Evolutionary conservation across 1,139 yeast genomes (phyloP).

Genomic region (Groenewaldozyma auringiensis): DNA sequence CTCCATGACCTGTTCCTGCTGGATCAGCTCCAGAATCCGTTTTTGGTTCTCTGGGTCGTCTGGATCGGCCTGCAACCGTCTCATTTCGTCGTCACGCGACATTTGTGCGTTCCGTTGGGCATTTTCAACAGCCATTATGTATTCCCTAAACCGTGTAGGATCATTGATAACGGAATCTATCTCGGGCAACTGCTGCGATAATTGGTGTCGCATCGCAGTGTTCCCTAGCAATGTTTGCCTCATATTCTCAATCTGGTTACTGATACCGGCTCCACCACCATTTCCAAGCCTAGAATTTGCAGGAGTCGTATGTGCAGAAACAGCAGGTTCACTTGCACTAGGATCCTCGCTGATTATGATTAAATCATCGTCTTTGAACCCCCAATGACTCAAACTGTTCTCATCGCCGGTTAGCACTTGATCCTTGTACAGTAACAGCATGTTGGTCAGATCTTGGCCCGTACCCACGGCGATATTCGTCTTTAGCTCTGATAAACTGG

Average conservation of each 20-base stretch:
- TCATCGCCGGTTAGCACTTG: constrained; percentile 33
- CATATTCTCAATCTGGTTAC: constrained; percentile 27
- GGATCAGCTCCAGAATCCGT: constrained; percentile 58
- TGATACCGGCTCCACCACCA: background rate
- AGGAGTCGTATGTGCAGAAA: constrained; percentile 4
- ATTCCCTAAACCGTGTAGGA: constrained; percentile 44
- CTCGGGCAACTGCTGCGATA: constrained; percentile 31
- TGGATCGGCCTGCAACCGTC: constrained; percentile 51
- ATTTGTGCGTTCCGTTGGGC: constrained; percentile 27
- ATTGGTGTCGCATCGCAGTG: constrained; percentile 28
- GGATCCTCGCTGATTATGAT: constrained; percentile 26
- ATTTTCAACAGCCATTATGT: constrained; percentile 34
- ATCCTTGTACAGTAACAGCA: constrained; percentile 44
- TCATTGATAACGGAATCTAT: constrained; percentile 37
- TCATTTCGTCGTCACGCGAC: constrained; percentile 43
- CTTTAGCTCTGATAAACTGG: constrained; percentile 59
- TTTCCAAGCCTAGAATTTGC: background rate
- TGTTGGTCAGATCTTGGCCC: constrained; percentile 40
- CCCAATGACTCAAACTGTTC: constrained; percentile 41
- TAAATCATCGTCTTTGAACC: constrained; percentile 50
- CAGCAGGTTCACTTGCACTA: constrained; percentile 4
- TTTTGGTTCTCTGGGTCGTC: constrained; percentile 68
- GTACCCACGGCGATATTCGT: constrained; percentile 77
- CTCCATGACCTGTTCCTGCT: constrained; percentile 68
- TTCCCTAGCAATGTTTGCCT: constrained; percentile 31